Percentiles rank a stretch among this genome's conserved stretches.
These are phyloP conservation scores for Acer campestre DNA, from an alignment of 345 rosid species.

Conservation along the genomic window DNA sequence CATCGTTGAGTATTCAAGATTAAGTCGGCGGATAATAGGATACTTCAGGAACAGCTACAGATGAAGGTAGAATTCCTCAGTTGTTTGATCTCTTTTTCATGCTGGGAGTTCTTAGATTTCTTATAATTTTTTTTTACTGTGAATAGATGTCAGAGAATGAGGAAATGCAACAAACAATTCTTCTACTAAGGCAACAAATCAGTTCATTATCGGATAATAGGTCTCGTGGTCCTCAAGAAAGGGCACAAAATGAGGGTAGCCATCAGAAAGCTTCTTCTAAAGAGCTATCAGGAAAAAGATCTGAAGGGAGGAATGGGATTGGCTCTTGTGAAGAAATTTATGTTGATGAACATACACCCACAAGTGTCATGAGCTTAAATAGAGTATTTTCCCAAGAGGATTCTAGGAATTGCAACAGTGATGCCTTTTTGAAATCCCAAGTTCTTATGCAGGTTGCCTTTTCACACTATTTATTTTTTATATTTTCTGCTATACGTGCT, in stretches of 20 bases:
- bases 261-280: conserved; percentile 19
- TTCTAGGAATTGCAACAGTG: conserved; percentile 46
- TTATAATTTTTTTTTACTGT: conserved; percentile 1
- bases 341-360: conserved; percentile 55
- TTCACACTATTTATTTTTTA: conserved; percentile 1
- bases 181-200: conserved; percentile 56
- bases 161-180: conserved; percentile 67
- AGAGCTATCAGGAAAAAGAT: conserved; percentile 16
- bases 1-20: conserved; percentile 45
- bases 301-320: conserved; percentile 24
- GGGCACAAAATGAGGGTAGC: conserved; percentile 32
- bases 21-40: conserved; percentile 70
- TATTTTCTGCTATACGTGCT: conserved; percentile 11
- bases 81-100: conserved; percentile 9
- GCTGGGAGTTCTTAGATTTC: not conserved
- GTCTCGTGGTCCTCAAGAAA: conserved; percentile 31
- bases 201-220: conserved; percentile 32
- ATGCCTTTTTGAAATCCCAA: conserved; percentile 39
- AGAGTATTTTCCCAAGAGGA: conserved; percentile 70
- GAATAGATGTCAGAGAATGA: conserved; percentile 55
- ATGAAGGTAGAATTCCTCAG: conserved; percentile 47
- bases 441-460: conserved; percentile 48
- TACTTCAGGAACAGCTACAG: conserved; percentile 73
- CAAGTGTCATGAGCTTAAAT: conserved; percentile 61
- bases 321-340: conserved; percentile 41